Evolutionary conservation across 202 grass and related monocot species (phyloP), one percentile per base, ranked within the genome.

Genomic region (Musa balbisiana): DNA sequence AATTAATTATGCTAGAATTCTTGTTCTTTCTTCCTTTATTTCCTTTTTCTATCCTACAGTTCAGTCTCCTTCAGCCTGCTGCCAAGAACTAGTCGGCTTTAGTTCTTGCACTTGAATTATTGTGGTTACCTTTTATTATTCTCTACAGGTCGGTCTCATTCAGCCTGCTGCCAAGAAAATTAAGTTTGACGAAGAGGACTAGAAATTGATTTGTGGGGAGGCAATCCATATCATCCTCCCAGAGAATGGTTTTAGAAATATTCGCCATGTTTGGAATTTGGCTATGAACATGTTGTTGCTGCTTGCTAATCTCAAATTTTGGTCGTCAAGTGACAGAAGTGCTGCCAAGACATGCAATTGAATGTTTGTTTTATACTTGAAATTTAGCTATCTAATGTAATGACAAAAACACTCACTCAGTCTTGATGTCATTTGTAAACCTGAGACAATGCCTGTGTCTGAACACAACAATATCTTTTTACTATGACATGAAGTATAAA

Each of bases 101-200:
- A 43, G 33, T 43, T 9, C n/a, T 17, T 60, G n/a, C n/a, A 1
- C 56, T 43, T 43, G 33, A 43, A 43, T 58, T 58, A 4, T 14
- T 16, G 3, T 16, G 16, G 14, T 58, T 58, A 5, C 17, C 17
- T 58, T 16, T 16, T 16, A 43, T 43, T 43, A 22, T 73, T 55
- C 65, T 81, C n/a, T 63, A 55, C 85, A 96, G 93, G 55, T 91
- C 0, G 87, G 93, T 71, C 62, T 63, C 68, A 76, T 85, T 88
- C 90, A 91, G 25, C 82, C 80, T 53, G 71, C 73, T 25, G 82
- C 93, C 10, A 92, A 96, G 80, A 96, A 83, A 84, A 92, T 90
- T 58, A 96, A 92, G 82, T 96, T 92, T 62, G 84, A 82, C 43
- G 85, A 87, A 65, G 84, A 86, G 13, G 55, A 96, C 24, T 68